Conservation (phyloP, 1,284 basidiomycete genomes). For the Porogramme epimiltina region DNA sequence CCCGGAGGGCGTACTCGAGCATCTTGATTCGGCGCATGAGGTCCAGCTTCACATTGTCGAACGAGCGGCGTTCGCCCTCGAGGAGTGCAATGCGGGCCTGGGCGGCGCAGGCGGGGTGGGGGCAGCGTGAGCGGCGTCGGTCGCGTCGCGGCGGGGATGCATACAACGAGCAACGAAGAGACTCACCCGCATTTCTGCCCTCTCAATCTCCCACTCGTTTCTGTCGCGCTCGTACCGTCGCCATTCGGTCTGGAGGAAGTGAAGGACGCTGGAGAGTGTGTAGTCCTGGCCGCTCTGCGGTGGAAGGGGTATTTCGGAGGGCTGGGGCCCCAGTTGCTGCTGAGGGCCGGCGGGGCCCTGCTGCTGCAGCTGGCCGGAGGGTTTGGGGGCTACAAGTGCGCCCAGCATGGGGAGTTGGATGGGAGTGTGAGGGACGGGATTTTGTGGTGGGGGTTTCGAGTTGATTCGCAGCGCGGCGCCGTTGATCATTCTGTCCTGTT, state of each 20-base stretch:
- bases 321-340: conserved; percentile 56
- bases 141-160: neutral
- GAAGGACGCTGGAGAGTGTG: conserved; percentile 92
- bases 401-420: conserved; percentile 71
- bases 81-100: conserved; percentile 96
- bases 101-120: conserved; percentile 18
- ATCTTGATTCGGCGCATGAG: conserved; percentile 97
- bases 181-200: conserved; percentile 94
- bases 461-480: conserved; percentile 29
- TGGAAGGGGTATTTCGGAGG: conserved; percentile 65
- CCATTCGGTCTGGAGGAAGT: conserved; percentile 99
- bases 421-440: conserved; percentile 31
- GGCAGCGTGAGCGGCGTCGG: neutral
- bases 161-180: conserved; percentile 18
- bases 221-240: conserved; percentile 94
- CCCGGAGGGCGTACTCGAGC: conserved; percentile 94
- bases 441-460: conserved; percentile 31
- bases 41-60: conserved; percentile 96
- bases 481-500: conserved; percentile 31
- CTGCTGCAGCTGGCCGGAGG: conserved; percentile 41
- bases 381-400: conserved; percentile 49
- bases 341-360: conserved; percentile 46
- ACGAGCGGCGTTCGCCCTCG: conserved; percentile 94
- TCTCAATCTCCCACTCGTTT: conserved; percentile 99
- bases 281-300: conserved; percentile 86